These are phyloP conservation scores for Dentipellis sp. DNA, from an alignment of 768 basidiomycete genomes.

Conservation along the genomic window DNA sequence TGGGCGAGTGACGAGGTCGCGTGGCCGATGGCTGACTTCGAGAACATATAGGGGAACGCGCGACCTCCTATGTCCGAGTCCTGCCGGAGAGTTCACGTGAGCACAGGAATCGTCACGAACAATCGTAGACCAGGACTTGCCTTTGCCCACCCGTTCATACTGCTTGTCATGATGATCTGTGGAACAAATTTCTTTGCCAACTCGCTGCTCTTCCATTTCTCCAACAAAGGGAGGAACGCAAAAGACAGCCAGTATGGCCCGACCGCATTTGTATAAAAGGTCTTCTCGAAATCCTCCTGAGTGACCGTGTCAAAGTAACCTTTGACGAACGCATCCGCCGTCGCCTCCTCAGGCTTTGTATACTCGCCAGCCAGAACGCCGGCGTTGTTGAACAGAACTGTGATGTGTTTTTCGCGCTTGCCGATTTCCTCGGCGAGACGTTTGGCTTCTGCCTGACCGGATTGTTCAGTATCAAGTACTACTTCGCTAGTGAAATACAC, in stretches of 20 bases:
- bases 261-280: constrained; percentile 29
- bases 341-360: constrained; percentile 18
- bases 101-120: background rate
- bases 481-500: background rate
- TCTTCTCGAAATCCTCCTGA: constrained; percentile 28
- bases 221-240: constrained; percentile 46
- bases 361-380: constrained; percentile 26
- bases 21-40: constrained; percentile 39
- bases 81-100: constrained; percentile 12
- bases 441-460: constrained; percentile 29
- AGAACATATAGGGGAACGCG: constrained; percentile 37
- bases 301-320: constrained; percentile 30
- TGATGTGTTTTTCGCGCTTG: constrained; percentile 29
- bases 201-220: constrained; percentile 33
- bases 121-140: constrained; percentile 9
- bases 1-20: constrained; percentile 37
- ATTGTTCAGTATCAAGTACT: background rate
- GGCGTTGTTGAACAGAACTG: constrained; percentile 42
- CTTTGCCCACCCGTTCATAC: constrained; percentile 47
- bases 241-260: constrained; percentile 48
- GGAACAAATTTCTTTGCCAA: constrained; percentile 31
- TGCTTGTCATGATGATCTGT: constrained; percentile 41
- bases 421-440: constrained; percentile 32
- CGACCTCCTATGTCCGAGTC: constrained; percentile 31
- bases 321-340: constrained; percentile 29